Percentiles rank a stretch among this genome's conserved stretches.
These are phyloP conservation scores for Suhomyces kilbournensis DNA, from an alignment of 805 yeast species.

Conservation along the genomic window DNA sequence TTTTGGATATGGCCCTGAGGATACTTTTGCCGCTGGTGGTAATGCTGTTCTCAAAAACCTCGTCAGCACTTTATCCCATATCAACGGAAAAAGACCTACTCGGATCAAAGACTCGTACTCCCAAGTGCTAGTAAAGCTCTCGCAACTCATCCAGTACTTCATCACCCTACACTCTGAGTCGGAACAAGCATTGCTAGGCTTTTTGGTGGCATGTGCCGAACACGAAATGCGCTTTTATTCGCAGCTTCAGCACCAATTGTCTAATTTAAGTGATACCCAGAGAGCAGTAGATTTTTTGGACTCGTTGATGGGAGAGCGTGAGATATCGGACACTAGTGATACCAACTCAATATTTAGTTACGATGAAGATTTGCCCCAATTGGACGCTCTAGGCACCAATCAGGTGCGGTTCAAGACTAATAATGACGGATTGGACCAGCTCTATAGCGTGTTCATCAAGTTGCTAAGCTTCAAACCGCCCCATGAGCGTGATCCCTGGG, in stretches of 20 bases:
- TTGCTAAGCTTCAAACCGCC: conserved; percentile 16
- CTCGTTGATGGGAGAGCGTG: conserved; percentile 11
- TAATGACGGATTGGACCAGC: conserved; percentile 14
- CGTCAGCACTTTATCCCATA: conserved; percentile 3
- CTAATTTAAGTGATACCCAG: conserved; percentile 20
- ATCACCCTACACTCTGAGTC: conserved; percentile 14
- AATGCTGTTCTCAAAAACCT: conserved; percentile 3
- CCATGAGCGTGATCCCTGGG: conserved; percentile 9
- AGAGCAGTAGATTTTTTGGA: conserved; percentile 19
- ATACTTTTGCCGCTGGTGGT: too few species aligned
- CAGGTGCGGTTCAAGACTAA: conserved; percentile 3
- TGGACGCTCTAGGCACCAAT: background rate
- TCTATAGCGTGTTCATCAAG: conserved; percentile 23
- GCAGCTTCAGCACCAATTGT: conserved; percentile 13
- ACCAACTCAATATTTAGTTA: conserved; percentile 21
- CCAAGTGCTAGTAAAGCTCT: conserved; percentile 12
- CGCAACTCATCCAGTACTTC: conserved; percentile 16
- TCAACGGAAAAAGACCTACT: conserved; percentile 10
- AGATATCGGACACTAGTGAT: background rate
- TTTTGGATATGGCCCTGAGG: too few species aligned
- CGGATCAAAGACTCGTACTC: conserved; percentile 18
- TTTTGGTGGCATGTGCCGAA: conserved; percentile 17
- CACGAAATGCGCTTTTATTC: conserved; percentile 16
- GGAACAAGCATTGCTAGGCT: conserved; percentile 14
- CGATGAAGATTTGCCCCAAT: conserved; percentile 6